Evolutionary conservation across 768 basidiomycete species (phyloP).

Genomic region (Boletus eberwhitei): DNA sequence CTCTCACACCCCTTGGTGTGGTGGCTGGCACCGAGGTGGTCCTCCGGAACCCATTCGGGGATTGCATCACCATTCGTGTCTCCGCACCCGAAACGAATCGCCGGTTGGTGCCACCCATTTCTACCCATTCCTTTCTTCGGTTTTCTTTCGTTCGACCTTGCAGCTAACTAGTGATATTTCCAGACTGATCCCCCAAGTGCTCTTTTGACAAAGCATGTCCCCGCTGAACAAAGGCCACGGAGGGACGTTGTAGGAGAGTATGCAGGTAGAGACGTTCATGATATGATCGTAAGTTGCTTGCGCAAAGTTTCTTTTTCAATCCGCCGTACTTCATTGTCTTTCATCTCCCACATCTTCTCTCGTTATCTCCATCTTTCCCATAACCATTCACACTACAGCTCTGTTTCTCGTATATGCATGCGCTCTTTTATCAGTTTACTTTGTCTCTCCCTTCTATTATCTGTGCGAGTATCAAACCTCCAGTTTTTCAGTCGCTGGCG

Average conservation of each 20-base stretch:
- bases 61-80: neutral
- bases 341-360: conserved; percentile 8
- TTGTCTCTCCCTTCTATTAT: conserved; percentile 15
- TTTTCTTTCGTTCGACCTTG: neutral
- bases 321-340: conserved; percentile 1
- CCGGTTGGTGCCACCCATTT: conserved; percentile 1
- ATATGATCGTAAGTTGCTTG: conserved; percentile 65
- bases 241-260: conserved; percentile 77
- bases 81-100: neutral
- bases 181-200: conserved; percentile 83
- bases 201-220: conserved; percentile 80
- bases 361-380: conserved; percentile 5
- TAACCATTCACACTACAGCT: conserved; percentile 15
- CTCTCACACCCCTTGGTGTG: conserved; percentile 53
- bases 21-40: conserved; percentile 47
- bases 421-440: conserved; percentile 20
- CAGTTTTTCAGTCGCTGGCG: conserved; percentile 7
- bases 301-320: conserved; percentile 14
- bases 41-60: conserved; percentile 24
- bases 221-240: conserved; percentile 68
- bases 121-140: neutral
- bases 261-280: conserved; percentile 68
- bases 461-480: conserved; percentile 21
- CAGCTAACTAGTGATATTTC: conserved; percentile 1
- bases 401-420: conserved; percentile 21